Conservation (phyloP, 164 flowering plant genomes). For the Dillenia turbinata region DNA sequence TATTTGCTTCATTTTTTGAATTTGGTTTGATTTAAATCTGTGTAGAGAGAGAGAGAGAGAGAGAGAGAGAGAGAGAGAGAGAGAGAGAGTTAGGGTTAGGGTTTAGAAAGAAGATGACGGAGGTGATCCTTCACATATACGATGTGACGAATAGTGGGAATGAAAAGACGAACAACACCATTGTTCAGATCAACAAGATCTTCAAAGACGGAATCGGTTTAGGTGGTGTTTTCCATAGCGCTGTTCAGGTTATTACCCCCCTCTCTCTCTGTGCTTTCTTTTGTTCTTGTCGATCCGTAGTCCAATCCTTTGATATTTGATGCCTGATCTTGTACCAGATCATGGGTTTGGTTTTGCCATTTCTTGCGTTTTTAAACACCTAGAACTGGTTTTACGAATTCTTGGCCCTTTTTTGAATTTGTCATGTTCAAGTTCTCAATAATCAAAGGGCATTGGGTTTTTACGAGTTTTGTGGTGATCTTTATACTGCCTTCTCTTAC, state of each 20-base stretch:
- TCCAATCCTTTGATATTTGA: too few species aligned
- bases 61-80: not conserved
- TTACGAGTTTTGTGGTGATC: too few species aligned
- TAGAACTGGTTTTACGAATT: too few species aligned
- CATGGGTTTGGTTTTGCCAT: constrained; percentile 16
- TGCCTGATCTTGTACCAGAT: not conserved
- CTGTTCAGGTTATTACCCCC: constrained; percentile 65
- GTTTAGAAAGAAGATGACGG: constrained; percentile 38
- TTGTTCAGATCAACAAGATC: constrained; percentile 89
- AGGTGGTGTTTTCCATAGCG: constrained; percentile 98
- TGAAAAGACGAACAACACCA: constrained; percentile 91
- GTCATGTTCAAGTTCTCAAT: too few species aligned
- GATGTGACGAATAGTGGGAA: constrained; percentile 94
- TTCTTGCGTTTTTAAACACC: not conserved
- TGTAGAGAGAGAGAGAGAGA: constrained; percentile 1
- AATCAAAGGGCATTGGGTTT: too few species aligned
- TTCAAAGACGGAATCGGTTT: constrained; percentile 96
- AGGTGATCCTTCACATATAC: constrained; percentile 75
- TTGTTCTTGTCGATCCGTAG: not conserved
- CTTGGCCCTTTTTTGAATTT: too few species aligned
- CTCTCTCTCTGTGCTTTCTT: not conserved
- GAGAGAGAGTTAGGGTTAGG: constrained; percentile 16
- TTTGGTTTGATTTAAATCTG: too few species aligned
- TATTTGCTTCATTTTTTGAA: too few species aligned
- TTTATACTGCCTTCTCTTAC: too few species aligned